A percentile compares a stretch with the other conserved stretches of the same genome.
Evolutionary conservation across 1,284 basidiomycete species (phyloP).

Genomic region (Ganoderma sinense): DNA sequence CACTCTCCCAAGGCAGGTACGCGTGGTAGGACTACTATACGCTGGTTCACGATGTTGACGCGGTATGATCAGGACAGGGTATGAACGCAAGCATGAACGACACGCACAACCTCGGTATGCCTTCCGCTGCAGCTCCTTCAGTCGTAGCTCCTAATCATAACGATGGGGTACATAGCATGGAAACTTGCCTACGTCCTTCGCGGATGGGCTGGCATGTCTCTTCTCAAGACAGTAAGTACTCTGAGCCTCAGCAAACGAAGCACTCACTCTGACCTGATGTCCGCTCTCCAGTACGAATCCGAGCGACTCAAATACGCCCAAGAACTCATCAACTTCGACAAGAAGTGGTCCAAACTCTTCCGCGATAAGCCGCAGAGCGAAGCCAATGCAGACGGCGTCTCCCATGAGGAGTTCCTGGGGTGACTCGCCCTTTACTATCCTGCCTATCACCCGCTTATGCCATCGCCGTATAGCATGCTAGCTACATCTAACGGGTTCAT

Average conservation of each 20-base stretch:
- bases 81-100: slow-evolving; percentile 87
- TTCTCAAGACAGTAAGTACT: slow-evolving; percentile 73
- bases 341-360: slow-evolving; percentile 76
- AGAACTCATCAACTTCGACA: slow-evolving; percentile 85
- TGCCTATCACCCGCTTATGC: no score
- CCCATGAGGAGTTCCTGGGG: slow-evolving; percentile 71
- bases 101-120: slow-evolving; percentile 76
- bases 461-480: slow-evolving; percentile 51
- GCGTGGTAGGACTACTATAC: not conserved
- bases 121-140: not conserved
- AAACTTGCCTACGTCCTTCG: slow-evolving; percentile 78
- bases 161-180: slow-evolving; percentile 57
- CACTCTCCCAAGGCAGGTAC: slow-evolving; percentile 76
- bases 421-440: no score
- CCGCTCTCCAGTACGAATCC: slow-evolving; percentile 59
- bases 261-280: slow-evolving; percentile 41
- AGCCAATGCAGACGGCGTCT: slow-evolving; percentile 65
- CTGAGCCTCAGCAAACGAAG: not conserved
- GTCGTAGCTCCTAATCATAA: not conserved
- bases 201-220: slow-evolving; percentile 68
- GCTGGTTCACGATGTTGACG: no score
- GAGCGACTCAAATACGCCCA: slow-evolving; percentile 81
- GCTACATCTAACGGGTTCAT: slow-evolving; percentile 62
- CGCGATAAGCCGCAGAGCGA: slow-evolving; percentile 76
- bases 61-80: slow-evolving; percentile 56